phyloP scores from a whole-genome alignment of 2,329 filamentous ascomycete species.

The Pseudocercospora musae region DNA sequence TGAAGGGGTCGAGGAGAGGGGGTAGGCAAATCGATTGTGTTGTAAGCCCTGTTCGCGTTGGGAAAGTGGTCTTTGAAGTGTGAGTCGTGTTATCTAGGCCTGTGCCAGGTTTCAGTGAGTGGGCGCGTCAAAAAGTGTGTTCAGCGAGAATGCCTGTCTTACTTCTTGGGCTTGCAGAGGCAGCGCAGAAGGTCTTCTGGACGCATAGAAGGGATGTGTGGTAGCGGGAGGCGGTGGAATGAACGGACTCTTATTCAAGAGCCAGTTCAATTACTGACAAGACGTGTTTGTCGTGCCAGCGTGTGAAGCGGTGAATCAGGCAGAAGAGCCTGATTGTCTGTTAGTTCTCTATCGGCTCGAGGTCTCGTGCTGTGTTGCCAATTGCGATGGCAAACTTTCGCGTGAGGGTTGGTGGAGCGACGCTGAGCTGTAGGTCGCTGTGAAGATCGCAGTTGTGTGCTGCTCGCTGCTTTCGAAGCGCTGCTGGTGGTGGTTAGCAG shows the following conservation, averaged over 20 bases:
- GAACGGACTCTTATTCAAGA: conserved; percentile 15
- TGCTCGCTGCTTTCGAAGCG: background rate
- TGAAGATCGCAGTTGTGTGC: conserved; percentile 1
- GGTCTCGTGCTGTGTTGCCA: conserved; percentile 12
- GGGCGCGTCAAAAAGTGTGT: conserved; percentile 10
- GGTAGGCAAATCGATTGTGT: conserved; percentile 52
- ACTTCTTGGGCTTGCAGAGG: conserved; percentile 94
- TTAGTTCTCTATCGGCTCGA: background rate
- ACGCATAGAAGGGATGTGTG: conserved; percentile 67
- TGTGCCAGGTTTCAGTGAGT: conserved; percentile 32
- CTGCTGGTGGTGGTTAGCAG: background rate
- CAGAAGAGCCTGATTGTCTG: conserved; percentile 3
- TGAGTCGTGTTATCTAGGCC: conserved; percentile 66
- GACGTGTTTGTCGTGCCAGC: conserved; percentile 6
- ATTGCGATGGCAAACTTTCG: conserved; percentile 9
- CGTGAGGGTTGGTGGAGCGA: background rate
- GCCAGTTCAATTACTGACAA: conserved; percentile 5
- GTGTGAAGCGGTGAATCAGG: conserved; percentile 7
- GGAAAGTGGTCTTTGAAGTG: conserved; percentile 14
- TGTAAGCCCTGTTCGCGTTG: conserved; percentile 36
- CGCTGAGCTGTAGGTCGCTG: background rate
- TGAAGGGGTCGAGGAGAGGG: conserved; percentile 57
- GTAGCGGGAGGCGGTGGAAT: background rate
- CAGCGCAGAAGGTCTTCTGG: conserved; percentile 86
- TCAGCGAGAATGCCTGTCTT: conserved; percentile 39